Conservation (phyloP, 352 stramenopile species). For the Phytophthora tentaculata region DNA sequence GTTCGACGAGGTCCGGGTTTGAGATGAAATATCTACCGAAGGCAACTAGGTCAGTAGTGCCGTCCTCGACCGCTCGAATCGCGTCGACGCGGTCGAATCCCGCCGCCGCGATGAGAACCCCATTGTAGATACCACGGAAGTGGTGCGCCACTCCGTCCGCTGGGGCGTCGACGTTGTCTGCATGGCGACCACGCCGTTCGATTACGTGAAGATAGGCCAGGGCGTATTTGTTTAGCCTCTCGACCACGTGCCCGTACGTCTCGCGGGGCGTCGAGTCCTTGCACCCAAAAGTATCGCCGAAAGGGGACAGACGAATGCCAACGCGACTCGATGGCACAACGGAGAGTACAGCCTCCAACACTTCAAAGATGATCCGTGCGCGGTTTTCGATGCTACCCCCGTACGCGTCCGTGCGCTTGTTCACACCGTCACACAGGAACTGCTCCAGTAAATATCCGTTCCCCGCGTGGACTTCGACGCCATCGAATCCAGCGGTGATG, state of each 20-base stretch:
- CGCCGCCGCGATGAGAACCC: constrained; percentile 42
- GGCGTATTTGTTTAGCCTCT: constrained; percentile 33
- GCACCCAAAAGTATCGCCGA: constrained; percentile 40
- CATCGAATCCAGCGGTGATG: constrained; percentile 89
- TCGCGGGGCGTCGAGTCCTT: constrained; percentile 37
- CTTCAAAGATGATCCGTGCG: constrained; percentile 62
- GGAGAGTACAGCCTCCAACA: constrained; percentile 49
- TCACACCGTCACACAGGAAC: constrained; percentile 75
- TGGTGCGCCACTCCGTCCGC: constrained; percentile 38
- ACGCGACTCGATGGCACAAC: constrained; percentile 28
- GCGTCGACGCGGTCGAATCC: constrained; percentile 40
- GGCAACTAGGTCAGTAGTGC: constrained; percentile 34
- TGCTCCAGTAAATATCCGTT: constrained; percentile 93
- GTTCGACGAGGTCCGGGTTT: constrained; percentile 51
- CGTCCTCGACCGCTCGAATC: constrained; percentile 34
- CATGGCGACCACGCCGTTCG: constrained; percentile 34
- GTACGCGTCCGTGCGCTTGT: constrained; percentile 81
- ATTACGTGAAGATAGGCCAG: constrained; percentile 48
- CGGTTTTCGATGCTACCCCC: constrained; percentile 82
- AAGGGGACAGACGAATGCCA: constrained; percentile 30
- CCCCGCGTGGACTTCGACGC: constrained; percentile 86
- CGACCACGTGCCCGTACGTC: constrained; percentile 40
- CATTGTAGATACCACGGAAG: constrained; percentile 49
- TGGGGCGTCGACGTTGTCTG: constrained; percentile 22
- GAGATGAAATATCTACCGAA: constrained; percentile 58